A percentile compares a stretch with the other conserved stretches of the same genome.
Evolutionary conservation across 257 asterid species (phyloP).

Genomic region (Lithospermum erythrorhizon): DNA sequence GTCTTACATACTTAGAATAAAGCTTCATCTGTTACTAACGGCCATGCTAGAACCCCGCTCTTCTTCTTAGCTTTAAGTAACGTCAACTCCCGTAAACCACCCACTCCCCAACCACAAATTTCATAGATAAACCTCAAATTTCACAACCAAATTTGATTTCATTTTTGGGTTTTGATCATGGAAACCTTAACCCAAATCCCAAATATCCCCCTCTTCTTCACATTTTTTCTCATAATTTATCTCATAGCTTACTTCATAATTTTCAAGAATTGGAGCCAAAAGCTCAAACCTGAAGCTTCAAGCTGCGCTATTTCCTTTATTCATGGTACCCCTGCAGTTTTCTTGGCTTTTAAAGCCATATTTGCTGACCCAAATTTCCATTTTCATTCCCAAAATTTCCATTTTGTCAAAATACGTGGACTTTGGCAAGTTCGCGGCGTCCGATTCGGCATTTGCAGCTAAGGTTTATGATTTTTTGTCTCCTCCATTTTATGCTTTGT

Average conservation of each 20-base stretch:
- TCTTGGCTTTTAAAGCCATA: constrained; percentile 46
- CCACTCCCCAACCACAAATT: too few species aligned
- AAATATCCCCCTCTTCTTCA: constrained; percentile 36
- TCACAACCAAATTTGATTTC: neutral
- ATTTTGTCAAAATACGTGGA: constrained; percentile 76
- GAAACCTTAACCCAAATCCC: constrained; percentile 22
- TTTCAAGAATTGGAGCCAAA: constrained; percentile 50
- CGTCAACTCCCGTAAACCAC: too few species aligned
- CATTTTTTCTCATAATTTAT: constrained; percentile 33
- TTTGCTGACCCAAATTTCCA: constrained; percentile 39
- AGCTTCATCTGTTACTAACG: too few species aligned
- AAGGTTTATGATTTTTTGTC: constrained; percentile 44
- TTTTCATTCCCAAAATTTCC: constrained; percentile 59
- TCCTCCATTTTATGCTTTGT: constrained; percentile 73
- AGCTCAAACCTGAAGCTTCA: constrained; percentile 83
- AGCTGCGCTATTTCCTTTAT: constrained; percentile 76
- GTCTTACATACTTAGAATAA: too few species aligned
- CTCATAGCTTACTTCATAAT: constrained; percentile 40
- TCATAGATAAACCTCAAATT: neutral
- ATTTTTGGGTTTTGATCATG: constrained; percentile 13
- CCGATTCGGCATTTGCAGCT: constrained; percentile 53
- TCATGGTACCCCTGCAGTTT: constrained; percentile 92
- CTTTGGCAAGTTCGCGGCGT: constrained; percentile 58
- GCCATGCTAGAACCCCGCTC: too few species aligned
- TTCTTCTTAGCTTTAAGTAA: too few species aligned